These are phyloP conservation scores for Eudorina sp. DNA, from an alignment of 139 green algal species.

Conservation along the genomic window DNA sequence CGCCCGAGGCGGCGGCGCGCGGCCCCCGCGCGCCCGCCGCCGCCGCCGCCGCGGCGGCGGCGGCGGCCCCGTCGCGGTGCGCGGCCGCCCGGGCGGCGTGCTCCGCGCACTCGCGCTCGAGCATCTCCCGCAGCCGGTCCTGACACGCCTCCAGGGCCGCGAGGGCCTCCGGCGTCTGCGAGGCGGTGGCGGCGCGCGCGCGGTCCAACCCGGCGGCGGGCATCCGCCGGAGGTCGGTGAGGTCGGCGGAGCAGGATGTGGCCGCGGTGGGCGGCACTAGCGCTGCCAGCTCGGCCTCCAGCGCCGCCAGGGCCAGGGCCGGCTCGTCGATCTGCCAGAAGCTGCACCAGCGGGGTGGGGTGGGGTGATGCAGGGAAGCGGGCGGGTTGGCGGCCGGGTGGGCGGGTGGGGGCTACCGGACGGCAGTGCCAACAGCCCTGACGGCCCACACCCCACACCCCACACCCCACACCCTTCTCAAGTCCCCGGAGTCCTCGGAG, in stretches of 20 bases:
- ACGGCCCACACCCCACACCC: no score
- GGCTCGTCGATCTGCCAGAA: conserved; percentile 53
- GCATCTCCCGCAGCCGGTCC: conserved; percentile 63
- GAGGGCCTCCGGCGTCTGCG: background rate
- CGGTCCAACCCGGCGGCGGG: background rate
- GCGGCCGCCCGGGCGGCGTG: conserved; percentile 25
- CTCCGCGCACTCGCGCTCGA: conserved; percentile 75
- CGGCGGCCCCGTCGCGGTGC: no score
- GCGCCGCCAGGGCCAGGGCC: conserved; percentile 50
- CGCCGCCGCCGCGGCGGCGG: background rate
- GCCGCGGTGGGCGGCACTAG: conserved; percentile 27
- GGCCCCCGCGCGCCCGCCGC: background rate
- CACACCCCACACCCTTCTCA: no score
- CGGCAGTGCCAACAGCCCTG: no score
- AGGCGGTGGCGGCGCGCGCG: background rate
- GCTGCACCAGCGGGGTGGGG: no score
- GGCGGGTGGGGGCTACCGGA: background rate
- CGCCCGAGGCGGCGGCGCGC: no score
- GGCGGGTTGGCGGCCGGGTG: background rate
- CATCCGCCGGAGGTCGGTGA: background rate
- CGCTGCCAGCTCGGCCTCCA: conserved; percentile 57
- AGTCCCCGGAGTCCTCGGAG: no score
- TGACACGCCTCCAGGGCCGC: conserved; percentile 7
- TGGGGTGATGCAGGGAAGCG: background rate
- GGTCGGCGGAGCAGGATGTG: background rate